Percentiles rank a stretch among this genome's conserved stretches.
These are phyloP conservation scores for Phascolomyces articulosus DNA, from an alignment of 371 early-diverging fungal species.

Conservation along the genomic window DNA sequence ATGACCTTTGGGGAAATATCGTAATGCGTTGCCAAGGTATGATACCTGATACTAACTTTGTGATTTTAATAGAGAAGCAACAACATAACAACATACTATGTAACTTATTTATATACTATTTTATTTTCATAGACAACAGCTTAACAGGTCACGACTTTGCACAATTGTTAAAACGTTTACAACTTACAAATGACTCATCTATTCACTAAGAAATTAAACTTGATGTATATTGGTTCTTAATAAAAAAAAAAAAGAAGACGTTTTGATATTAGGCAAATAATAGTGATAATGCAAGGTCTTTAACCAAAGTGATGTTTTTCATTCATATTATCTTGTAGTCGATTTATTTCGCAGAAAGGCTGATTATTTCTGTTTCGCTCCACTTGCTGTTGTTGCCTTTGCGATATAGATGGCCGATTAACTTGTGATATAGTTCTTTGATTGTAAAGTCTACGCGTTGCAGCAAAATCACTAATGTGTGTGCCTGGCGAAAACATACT, in stretches of 20 bases:
- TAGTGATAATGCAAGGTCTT: background rate
- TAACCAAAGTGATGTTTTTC: background rate
- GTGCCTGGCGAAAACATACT: background rate
- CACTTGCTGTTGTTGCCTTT: no score
- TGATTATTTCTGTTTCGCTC: background rate
- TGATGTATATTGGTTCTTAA: no score
- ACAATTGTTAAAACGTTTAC: slow-evolving; percentile 6
- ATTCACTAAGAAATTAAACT: no score
- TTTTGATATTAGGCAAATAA: background rate
- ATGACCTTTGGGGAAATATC: slow-evolving; percentile 40
- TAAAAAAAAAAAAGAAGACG: no score
- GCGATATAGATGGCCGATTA: background rate
- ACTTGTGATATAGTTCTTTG: background rate
- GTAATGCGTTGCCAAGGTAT: slow-evolving; percentile 47
- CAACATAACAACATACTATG: background rate
- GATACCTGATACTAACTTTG: no score
- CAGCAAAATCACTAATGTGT: background rate
- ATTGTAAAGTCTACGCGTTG: background rate
- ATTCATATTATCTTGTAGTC: background rate
- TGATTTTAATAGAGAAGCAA: background rate
- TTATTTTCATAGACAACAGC: background rate
- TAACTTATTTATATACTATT: background rate
- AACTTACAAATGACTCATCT: background rate
- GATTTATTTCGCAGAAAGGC: background rate
- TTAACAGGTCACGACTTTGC: slow-evolving; percentile 15